Percentiles rank a stretch among this genome's conserved stretches.
phyloP scores from a whole-genome alignment of 2,329 filamentous ascomycete genomes.

The Diaporthe sp. region DNA sequence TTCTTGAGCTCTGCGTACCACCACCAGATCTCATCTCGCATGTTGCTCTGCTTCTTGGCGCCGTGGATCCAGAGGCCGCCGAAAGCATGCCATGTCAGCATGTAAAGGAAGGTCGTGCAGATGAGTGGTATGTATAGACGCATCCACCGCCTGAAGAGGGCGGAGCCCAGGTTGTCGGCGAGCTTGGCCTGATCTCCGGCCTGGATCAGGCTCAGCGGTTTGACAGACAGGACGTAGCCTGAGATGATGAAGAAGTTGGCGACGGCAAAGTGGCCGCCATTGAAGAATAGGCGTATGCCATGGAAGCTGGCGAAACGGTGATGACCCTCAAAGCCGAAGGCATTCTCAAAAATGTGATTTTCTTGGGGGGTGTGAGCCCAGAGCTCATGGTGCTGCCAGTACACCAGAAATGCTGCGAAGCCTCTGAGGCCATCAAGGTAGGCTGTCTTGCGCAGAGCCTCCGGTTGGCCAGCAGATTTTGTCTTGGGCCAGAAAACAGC shows the following conservation, averaged over 20 bases:
- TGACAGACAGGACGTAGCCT: constrained; percentile 67
- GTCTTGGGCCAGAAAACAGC: constrained; percentile 39
- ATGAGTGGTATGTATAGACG: constrained; percentile 66
- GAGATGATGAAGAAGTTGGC: constrained; percentile 70
- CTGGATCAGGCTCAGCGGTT: constrained; percentile 61
- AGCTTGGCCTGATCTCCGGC: constrained; percentile 56
- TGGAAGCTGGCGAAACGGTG: constrained; percentile 67
- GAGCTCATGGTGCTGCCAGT: constrained; percentile 70
- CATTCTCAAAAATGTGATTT: constrained; percentile 61
- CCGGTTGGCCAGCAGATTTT: constrained; percentile 29
- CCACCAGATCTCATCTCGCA: constrained; percentile 62
- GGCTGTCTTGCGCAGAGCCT: constrained; percentile 63
- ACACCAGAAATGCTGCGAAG: constrained; percentile 76
- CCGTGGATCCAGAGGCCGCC: constrained; percentile 58
- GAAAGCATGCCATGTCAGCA: constrained; percentile 66
- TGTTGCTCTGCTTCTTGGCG: constrained; percentile 53
- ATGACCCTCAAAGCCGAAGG: constrained; percentile 62
- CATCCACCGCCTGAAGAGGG: constrained; percentile 63
- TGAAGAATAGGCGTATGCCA: constrained; percentile 69
- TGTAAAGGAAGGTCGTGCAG: constrained; percentile 65
- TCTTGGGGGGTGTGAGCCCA: constrained; percentile 63
- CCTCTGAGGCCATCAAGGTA: constrained; percentile 76
- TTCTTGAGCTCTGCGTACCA: constrained; percentile 73
- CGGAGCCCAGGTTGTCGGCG: constrained; percentile 59
- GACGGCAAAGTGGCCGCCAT: constrained; percentile 72